Conservation (phyloP, 2,329 filamentous ascomycete species). For the Plectosphaerella cucumerina region DNA sequence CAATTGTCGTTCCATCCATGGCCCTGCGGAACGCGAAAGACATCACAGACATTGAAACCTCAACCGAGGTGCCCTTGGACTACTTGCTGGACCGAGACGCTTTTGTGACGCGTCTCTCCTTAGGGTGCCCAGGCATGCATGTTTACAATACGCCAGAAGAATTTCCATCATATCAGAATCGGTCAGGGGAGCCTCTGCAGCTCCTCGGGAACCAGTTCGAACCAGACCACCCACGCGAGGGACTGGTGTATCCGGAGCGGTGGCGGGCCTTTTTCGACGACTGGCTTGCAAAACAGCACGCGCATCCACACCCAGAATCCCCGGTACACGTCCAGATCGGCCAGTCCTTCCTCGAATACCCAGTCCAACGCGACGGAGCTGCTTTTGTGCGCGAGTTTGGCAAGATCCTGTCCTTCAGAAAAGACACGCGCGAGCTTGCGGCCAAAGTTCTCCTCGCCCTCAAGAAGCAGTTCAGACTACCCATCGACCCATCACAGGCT, state of each 20-base stretch:
- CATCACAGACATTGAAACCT: conserved; percentile 23
- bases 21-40: conserved; percentile 25
- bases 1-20: conserved; percentile 31
- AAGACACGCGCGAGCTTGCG: conserved; percentile 22
- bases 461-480: conserved; percentile 12
- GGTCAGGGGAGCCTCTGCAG: conserved; percentile 11
- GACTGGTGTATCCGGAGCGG: conserved; percentile 15
- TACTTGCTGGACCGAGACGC: conserved; percentile 22
- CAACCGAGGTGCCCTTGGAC: conserved; percentile 20
- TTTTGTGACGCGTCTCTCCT: conserved; percentile 18
- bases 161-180: conserved; percentile 19
- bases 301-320: background rate
- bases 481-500: conserved; percentile 18
- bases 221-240: conserved; percentile 19
- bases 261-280: conserved; percentile 23
- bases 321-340: conserved; percentile 23
- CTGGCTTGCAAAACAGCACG: no score
- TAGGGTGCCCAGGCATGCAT: conserved; percentile 21
- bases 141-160: conserved; percentile 22
- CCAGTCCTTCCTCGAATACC: conserved; percentile 32
- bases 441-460: conserved; percentile 20
- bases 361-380: conserved; percentile 27
- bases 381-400: conserved; percentile 26
- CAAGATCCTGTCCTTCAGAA: conserved; percentile 26
- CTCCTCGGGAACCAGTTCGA: conserved; percentile 26